Base-by-base conservation (phyloP, 2,329 filamentous ascomycete species). In the Blastomyces gilchristii region DNA sequence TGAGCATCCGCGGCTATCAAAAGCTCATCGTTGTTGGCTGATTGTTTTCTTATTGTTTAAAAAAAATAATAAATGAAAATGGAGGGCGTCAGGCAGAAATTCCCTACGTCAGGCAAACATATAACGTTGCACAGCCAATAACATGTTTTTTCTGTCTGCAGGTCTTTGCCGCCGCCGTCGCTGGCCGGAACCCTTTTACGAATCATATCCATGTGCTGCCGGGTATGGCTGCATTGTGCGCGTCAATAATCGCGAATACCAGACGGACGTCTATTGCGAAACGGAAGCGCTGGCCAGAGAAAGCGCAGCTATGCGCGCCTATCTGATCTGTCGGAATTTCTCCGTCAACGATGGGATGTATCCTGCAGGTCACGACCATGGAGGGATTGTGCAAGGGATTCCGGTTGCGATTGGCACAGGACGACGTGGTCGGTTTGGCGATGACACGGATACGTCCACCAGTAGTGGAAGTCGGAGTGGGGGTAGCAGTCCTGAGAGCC, bases 271-370 rank as follows among this genome's bases (percentile, higher is more conserved):
- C 47, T 84, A 87, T 67, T 96, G 94, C 78, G 86, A 89, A 74
- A 89, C 88, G 66, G 89, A 93, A 74, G 81, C 84, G 58, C 82
- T 96, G 68, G 93, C 93, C 57, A 90, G 91, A 73, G 92, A 97
- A 76, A 94, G 93, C 71, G 93, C 93, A 34, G 93, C 93, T 65
- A 95, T 95, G 85, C 89, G 91, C 66, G 93, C 93, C 63, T 97
- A 96, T 78, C 93, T 96, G 85, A 94, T 97, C 69, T 97, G 93
- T 81, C 88, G 91, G 67, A 96, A 96, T 82, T 97, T 97, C 79
- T 96, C 91, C 63, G 90, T 95, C 76, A 97, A 96, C 74, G 91
- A 95, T 71, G 93, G 93, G 74, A 96, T 96, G 91, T 85, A 83
- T 67, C 85, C 72, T 72, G 82, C 69, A 70, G 85, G 76, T 67